A percentile compares a stretch with the other conserved stretches of the same genome.
Evolutionary conservation across 257 asterid genomes (phyloP).

Genomic region (Nicotiana tabacum): DNA sequence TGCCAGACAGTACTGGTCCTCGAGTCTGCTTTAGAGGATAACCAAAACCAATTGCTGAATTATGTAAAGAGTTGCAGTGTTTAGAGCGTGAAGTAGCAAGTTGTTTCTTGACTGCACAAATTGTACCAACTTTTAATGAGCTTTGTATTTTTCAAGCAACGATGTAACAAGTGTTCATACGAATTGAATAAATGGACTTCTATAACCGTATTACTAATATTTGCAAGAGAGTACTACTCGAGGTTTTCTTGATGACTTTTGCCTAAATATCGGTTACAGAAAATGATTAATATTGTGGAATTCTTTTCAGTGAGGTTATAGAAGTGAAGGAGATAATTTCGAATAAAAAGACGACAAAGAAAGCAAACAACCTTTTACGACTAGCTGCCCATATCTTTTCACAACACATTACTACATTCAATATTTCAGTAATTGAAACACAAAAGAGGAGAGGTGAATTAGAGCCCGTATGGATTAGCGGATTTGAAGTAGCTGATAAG

Average conservation of each 20-base stretch:
- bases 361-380: neutral
- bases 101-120: neutral
- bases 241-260: neutral
- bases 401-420: too few species aligned
- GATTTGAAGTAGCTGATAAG: too few species aligned
- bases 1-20: slow-evolving; percentile 17
- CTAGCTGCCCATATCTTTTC: too few species aligned
- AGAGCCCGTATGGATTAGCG: too few species aligned
- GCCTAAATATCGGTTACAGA: neutral
- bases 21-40: slow-evolving; percentile 28
- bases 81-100: neutral
- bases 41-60: neutral
- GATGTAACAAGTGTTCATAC: neutral
- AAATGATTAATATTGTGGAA: neutral
- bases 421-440: too few species aligned
- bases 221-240: neutral
- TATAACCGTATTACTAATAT: neutral
- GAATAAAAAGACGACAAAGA: neutral
- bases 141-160: neutral
- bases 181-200: neutral
- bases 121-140: neutral
- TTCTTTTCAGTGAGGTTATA: neutral
- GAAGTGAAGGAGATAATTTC: neutral
- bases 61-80: neutral
- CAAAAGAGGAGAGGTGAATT: too few species aligned